Base-by-base conservation (phyloP, 1,284 basidiomycete genomes). In the Sutorius eximius region DNA sequence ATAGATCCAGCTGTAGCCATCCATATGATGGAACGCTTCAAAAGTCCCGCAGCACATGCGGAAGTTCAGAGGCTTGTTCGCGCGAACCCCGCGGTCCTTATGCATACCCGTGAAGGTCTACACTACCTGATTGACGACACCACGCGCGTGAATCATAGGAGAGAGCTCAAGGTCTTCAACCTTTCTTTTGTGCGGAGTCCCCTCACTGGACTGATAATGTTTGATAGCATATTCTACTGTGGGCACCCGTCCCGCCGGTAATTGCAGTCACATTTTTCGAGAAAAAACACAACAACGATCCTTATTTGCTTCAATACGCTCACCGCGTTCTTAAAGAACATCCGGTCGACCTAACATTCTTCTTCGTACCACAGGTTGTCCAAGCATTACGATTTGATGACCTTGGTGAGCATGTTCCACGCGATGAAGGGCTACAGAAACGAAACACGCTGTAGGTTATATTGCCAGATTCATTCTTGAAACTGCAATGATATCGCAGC, bases 281-380 rank as follows among this genome's bases (percentile, higher is more conserved):
- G 70, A 85, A 83, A 38, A 83, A 85, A 51, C 95, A 89, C 71
- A 81, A 87, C 54, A 93, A 86, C 64, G 87, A 98, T 65, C 89
- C 95, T 0, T 71, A 94, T 38, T 75, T 98, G 37, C 75, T 99
- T 32, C 97, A 99, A 85, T 99, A 98, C 71, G 95, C 96, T 0
- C 95, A 99, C 77, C 85, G 95, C 46, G 93, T 95, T 1, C 77
- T 99, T 41, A 94, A 96, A 70, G 89, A 97, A 70, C 95, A 98
- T 69, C 93, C 95, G 0, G 92, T 99, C 16, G 88, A 94, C 24
- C 72, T 98, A 45, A 96, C 95, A 0, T 99, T 99, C 82, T 99
- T 99, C 81, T 99, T 98, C 70, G 94, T 99, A 16, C 97, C 97
- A 0, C 97, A 99, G 79, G 87, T 99, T 20, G 97, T 99, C 1